Evolutionary conservation across 1,284 basidiomycete genomes (phyloP), one percentile per base, ranked within the genome.

Genomic region (Butyriboletus appendiculatus): DNA sequence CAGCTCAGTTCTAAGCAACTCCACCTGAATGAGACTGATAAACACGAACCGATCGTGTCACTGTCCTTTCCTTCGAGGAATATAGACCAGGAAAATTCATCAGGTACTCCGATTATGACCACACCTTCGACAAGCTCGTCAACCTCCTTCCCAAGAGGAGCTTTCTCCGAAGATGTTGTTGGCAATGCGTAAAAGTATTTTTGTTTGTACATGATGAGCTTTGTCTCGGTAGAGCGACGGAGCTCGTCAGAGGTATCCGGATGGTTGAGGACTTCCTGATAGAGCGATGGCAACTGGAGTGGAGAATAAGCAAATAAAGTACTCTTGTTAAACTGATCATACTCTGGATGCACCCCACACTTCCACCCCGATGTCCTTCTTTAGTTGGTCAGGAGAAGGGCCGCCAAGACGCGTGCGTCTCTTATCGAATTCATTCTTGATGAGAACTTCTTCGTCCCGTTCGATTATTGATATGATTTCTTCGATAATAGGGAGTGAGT

Each of bases 1-100:
- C 41, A 41, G n/a, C 32, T 37, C 16, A 50, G n/a, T 33, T 37
- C 14, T 50, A 14, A 54, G 42, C 33, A 43, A 48, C 5, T 26
- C 38, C n/a, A 39, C 44, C 30, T 48, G 24, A 6, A 26, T 5
- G 41, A 49, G n/a, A 48, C 11, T 16, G 38, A 52, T 41, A 43
- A 45, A 47, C 52, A 68, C 82, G 62, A 65, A 93, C 90, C 81
- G 12, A 93, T 77, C 9, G 77, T 78, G n/a, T 81, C 81, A 42
- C 77, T 78, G 65, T 98, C 88, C 45, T 77, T 82, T 62, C 86
- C 84, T 64, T 98, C 93, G 39, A 98, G 76, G 58, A 80, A 85
- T 18, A 92, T 71, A 33, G 73, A 79, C 94, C 94, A 97, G 0
- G 92, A 91, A 15, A 88, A 62, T 59, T 89, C 85, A 62, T 96